Percentiles rank a stretch among this genome's conserved stretches.
phyloP scores from a whole-genome alignment of 805 yeast genomes.

The Pichia heedii region DNA sequence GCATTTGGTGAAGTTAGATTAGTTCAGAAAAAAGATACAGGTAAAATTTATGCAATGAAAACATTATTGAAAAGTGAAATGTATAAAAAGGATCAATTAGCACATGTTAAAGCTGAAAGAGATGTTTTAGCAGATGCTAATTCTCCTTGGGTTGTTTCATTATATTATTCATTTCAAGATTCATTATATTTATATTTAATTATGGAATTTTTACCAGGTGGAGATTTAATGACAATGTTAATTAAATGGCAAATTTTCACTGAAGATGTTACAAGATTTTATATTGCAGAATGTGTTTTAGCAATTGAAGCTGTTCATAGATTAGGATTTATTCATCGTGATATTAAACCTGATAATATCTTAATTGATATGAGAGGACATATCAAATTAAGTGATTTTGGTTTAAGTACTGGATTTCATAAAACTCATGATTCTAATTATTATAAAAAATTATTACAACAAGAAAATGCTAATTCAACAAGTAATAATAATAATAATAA shows the following conservation, averaged over 20 bases:
- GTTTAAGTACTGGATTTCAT: slow-evolving; percentile 83
- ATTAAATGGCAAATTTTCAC: slow-evolving; percentile 91
- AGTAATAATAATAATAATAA: background rate
- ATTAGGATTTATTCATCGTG: slow-evolving; percentile 91
- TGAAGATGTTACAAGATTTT: slow-evolving; percentile 86
- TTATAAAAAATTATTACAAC: slow-evolving; percentile 72
- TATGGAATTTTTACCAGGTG: slow-evolving; percentile 80
- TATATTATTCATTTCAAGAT: slow-evolving; percentile 78
- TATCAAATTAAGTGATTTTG: slow-evolving; percentile 62
- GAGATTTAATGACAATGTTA: slow-evolving; percentile 89
- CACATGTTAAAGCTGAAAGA: slow-evolving; percentile 92
- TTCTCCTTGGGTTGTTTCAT: slow-evolving; percentile 82
- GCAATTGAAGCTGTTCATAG: slow-evolving; percentile 93
- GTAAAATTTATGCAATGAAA: slow-evolving; percentile 91
- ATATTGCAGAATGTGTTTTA: slow-evolving; percentile 92
- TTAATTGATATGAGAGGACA: slow-evolving; percentile 59
- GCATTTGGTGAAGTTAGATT: slow-evolving; percentile 96
- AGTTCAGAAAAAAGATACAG: slow-evolving; percentile 88
- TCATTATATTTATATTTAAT: slow-evolving; percentile 63
- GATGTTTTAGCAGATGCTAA: slow-evolving; percentile 89
- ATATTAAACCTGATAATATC: slow-evolving; percentile 94
- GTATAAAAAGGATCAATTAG: slow-evolving; percentile 90
- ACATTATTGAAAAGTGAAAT: slow-evolving; percentile 84
- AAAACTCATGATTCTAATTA: slow-evolving; percentile 87
- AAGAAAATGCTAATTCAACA: slow-evolving; percentile 28